Base-by-base conservation (phyloP, 176 grass and related monocot genomes). In the Tillandsia fasciculata region DNA sequence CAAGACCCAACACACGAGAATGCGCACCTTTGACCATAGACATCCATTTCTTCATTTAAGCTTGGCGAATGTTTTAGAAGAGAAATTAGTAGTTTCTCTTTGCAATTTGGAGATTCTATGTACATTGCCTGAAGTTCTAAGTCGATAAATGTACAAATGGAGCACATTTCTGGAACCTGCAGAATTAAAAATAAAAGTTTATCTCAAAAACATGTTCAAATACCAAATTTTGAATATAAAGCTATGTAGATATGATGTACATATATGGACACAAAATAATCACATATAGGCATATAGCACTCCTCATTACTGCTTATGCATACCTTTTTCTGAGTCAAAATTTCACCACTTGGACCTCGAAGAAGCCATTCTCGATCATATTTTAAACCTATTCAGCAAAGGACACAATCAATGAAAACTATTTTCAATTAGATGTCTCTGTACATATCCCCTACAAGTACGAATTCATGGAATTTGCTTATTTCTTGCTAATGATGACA, bases 311-410 rank as follows among this genome's bases (percentile, higher is more conserved):
- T 8, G 59, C 12, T 18, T 72, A 54, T 65, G 9, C n/a, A 53
- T 74, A 92, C 93, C 93, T 90, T 96, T 71, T 96, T 96, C 23
- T 96, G 89, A 23, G 93, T 87, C 61, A 96, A 77, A 83, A 92
- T 83, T 83, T 96, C 86, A 83, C 88, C 83, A 72, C 52, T 83
- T 64, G 65, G 59, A 74, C 89, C 89, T 90, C 81, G 85, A 24
- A 96, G 86, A 85, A 96, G 89, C 89, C 93, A 96, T 81, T 96
- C 93, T 81, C 93, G 83, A 76, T 96, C 93, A 81, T 90, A 90
- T 69, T 85, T 89, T 70, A 96, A 80, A 23, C 93, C 93, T 96
- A 68, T 53, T 70, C 63, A 58, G 48, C 69, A 77, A 70, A 63
- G 29, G 33, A 12, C 15, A 66, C 18, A 29, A 70, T 13, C 20